Evolutionary conservation across 2,329 filamentous ascomycete species (phyloP).

Genomic region (Alternaria arbusti): DNA sequence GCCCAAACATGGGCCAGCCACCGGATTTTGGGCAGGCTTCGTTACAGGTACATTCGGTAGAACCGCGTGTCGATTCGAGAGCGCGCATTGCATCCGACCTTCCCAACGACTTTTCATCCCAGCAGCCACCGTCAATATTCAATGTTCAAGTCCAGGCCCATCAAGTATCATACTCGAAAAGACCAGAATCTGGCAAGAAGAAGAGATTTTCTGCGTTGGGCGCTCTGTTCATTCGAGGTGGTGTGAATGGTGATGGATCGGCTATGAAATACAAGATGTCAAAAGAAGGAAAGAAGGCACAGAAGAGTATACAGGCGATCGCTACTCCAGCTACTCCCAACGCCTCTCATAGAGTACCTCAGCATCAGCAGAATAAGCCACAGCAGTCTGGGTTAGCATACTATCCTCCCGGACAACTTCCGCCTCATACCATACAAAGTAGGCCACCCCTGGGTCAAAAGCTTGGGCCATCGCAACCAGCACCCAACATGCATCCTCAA

Average conservation of each 20-base stretch:
- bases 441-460: conserved; percentile 24
- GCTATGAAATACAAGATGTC: conserved; percentile 43
- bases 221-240: conserved; percentile 51
- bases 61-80: conserved; percentile 36
- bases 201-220: conserved; percentile 55
- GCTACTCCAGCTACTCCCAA: conserved; percentile 22
- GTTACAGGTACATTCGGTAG: conserved; percentile 35
- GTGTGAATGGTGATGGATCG: conserved; percentile 33
- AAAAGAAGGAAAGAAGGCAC: conserved; percentile 47
- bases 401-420: conserved; percentile 19
- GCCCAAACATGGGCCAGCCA: conserved; percentile 36
- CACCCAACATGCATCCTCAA: conserved; percentile 21
- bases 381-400: conserved; percentile 27
- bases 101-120: conserved; percentile 32
- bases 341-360: conserved; percentile 22
- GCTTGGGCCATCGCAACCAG: conserved; percentile 14
- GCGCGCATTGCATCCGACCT: conserved; percentile 29
- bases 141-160: conserved; percentile 17
- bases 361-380: conserved; percentile 20
- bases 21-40: conserved; percentile 41
- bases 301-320: conserved; percentile 37
- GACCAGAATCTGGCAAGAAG: conserved; percentile 45
- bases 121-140: conserved; percentile 18
- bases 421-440: conserved; percentile 21
- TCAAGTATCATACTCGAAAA: conserved; percentile 19